Conservation (phyloP, 768 basidiomycete species). For the Russula sp. region DNA sequence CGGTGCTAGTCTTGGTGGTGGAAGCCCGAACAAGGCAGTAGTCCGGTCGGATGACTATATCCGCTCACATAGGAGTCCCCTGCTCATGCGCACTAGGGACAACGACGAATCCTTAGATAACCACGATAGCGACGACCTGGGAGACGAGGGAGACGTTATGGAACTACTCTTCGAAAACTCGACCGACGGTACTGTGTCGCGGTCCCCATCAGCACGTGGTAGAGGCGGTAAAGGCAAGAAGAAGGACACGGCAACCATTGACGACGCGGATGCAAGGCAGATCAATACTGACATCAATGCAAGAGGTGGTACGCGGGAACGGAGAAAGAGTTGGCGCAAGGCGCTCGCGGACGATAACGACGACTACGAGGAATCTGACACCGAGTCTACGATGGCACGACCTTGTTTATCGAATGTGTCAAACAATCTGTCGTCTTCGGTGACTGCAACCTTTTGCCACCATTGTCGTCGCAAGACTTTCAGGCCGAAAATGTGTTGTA, state of each 20-base stretch:
- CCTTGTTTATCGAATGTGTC: background rate
- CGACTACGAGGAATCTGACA: background rate
- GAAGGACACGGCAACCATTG: background rate
- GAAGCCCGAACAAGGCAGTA: slow-evolving; percentile 3
- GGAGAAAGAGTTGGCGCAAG: slow-evolving; percentile 22
- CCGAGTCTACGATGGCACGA: background rate
- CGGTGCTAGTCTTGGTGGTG: background rate
- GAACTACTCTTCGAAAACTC: background rate
- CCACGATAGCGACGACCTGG: background rate
- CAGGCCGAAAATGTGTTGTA: slow-evolving; percentile 23
- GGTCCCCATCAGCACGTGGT: background rate
- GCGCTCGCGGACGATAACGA: background rate
- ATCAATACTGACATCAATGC: no score
- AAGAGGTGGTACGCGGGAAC: background rate
- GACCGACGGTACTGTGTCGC: background rate
- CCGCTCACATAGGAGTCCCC: background rate
- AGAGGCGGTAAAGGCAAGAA: background rate
- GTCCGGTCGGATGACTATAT: background rate
- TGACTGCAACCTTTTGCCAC: slow-evolving; percentile 14
- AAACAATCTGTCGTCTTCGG: background rate
- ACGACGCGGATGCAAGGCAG: background rate
- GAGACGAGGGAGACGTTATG: slow-evolving; percentile 13
- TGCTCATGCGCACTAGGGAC: background rate
- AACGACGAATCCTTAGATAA: background rate
- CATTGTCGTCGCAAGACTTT: slow-evolving; percentile 22